Conservation (phyloP, 2,329 filamentous ascomycete species). For the Fusarium staphyleae region DNA sequence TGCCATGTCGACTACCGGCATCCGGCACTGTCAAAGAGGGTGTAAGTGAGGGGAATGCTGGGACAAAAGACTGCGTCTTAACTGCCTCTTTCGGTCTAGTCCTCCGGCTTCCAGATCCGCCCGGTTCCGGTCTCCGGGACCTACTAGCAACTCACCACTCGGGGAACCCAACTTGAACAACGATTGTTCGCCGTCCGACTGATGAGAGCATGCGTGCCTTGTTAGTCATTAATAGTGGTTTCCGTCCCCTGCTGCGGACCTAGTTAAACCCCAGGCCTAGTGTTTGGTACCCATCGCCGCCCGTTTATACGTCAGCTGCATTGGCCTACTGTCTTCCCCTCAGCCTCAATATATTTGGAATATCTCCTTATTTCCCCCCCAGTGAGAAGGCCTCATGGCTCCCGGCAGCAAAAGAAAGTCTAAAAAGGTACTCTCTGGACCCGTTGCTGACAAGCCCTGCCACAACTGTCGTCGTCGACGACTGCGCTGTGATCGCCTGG, state of each 20-base stretch:
- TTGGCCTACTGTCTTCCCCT: constrained; percentile 13
- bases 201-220: constrained; percentile 12
- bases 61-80: constrained; percentile 38
- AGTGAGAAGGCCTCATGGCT: constrained; percentile 27
- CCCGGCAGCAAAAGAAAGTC: constrained; percentile 34
- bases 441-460: constrained; percentile 50
- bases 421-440: constrained; percentile 38
- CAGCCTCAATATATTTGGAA: constrained; percentile 11
- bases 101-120: constrained; percentile 10
- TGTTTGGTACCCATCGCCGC: constrained; percentile 3
- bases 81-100: constrained; percentile 45
- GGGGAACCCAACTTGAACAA: constrained; percentile 5
- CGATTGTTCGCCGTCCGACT: constrained; percentile 19
- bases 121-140: constrained; percentile 19
- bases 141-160: constrained; percentile 6
- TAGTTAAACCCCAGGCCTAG: neutral
- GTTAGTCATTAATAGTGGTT: constrained; percentile 31
- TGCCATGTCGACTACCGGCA: constrained; percentile 8
- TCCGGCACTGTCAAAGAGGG: constrained; percentile 20
- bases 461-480: constrained; percentile 63
- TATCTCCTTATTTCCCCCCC: constrained; percentile 3
- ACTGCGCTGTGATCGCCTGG: constrained; percentile 60
- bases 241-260: constrained; percentile 27
- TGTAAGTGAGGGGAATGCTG: constrained; percentile 5
- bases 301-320: constrained; percentile 24